A percentile compares a stretch with the other conserved stretches of the same genome.
These are phyloP conservation scores for Westerdykella aurantiaca DNA, from an alignment of 2,329 filamentous ascomycete species.

Conservation along the genomic window DNA sequence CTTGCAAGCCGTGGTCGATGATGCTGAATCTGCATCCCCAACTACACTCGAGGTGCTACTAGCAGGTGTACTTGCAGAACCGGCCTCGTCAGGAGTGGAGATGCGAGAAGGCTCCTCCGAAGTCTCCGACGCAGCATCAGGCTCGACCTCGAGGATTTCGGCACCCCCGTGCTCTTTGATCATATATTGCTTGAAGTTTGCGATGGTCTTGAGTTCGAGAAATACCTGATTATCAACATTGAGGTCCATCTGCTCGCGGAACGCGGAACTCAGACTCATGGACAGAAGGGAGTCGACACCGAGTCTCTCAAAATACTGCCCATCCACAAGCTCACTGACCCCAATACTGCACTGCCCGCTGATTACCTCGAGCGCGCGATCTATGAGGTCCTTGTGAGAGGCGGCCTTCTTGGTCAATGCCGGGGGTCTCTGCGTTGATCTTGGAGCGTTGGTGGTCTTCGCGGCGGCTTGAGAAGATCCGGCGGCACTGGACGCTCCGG, in stretches of 20 bases:
- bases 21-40: slow-evolving; percentile 31
- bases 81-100: slow-evolving; percentile 41
- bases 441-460: slow-evolving; percentile 45
- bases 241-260: slow-evolving; percentile 16
- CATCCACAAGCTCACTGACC: slow-evolving; percentile 53
- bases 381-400: slow-evolving; percentile 44
- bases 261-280: slow-evolving; percentile 29
- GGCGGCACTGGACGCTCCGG: too few species aligned
- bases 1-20: too few species aligned
- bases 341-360: slow-evolving; percentile 60
- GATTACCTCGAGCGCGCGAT: slow-evolving; percentile 58
- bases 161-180: background rate
- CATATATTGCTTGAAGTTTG: slow-evolving; percentile 31
- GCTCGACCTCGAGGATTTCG: slow-evolving; percentile 28
- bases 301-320: slow-evolving; percentile 56
- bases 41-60: slow-evolving; percentile 45
- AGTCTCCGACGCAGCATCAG: slow-evolving; percentile 39
- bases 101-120: slow-evolving; percentile 35
- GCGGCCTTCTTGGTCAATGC: slow-evolving; percentile 7
- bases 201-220: slow-evolving; percentile 19
- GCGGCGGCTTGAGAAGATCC: slow-evolving; percentile 37
- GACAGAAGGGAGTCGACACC: slow-evolving; percentile 59
- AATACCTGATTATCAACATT: slow-evolving; percentile 13
- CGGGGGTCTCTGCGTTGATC: slow-evolving; percentile 14
- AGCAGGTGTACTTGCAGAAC: slow-evolving; percentile 43